Evolutionary conservation across 2,329 filamentous ascomycete genomes (phyloP), one percentile per base, ranked within the genome.

Genomic region (Myrmaecium sp.): DNA sequence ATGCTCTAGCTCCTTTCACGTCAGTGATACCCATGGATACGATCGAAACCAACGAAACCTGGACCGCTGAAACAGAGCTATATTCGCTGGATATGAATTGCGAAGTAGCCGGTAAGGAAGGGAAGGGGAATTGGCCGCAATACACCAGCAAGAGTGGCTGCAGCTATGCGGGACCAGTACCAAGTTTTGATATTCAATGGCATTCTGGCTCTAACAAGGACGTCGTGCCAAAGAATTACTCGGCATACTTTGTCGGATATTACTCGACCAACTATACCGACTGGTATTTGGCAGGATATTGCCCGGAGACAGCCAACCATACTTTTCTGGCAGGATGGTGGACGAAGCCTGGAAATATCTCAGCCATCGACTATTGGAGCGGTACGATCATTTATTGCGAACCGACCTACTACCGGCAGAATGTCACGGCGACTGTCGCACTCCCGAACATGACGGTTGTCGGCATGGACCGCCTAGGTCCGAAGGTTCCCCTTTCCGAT

Each of bases 191-290:
- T n/a, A n/a, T n/a, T n/a, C n/a, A n/a, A n/a, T n/a, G n/a, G n/a
- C n/a, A n/a, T n/a, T n/a, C 37, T 1, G 32, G 41, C 1, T 5
- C 20, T 0, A 32, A 39, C 4, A 27, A 13, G n/a, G 20, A 18
- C 11, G 3, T n/a, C 10, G 14, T 12, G 15, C 28, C 12, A 0
- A 38, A 40, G 4, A 30, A 40, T 1, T 55, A 39, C 14, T 36
- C 36, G 0, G 47, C 55, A 21, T 35, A 47, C 1, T 66, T 64
- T 26, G 43, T 61, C 2, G 61, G 60, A 0, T 66, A 58, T 14
- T 65, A 57, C 14, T 44, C 45, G 8, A 37, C 49, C 1, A 42
- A 46, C 3, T 31, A 52, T 0, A 52, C 31, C 36, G 36, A 37
- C 33, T 46, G 17, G 27, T 66, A 9, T 21, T 31, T 38, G 31